Conservation (phyloP, 768 basidiomycete genomes). For the Rhodotorula babjevae region DNA sequence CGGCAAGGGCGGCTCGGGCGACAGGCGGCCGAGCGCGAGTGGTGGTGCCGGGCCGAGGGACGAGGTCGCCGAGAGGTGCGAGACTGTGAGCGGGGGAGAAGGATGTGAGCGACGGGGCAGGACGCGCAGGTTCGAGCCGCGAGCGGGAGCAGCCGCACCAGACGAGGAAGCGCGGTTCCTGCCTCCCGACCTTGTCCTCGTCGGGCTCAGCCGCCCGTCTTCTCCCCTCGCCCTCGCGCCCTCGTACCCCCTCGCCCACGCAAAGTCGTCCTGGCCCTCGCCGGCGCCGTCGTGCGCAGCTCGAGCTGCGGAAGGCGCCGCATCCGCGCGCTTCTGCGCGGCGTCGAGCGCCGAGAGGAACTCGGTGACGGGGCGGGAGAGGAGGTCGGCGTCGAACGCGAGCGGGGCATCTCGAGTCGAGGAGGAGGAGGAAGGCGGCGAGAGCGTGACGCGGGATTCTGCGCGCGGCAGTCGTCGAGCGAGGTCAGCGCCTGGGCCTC, state of each 20-base stretch:
- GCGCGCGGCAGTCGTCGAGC: background rate
- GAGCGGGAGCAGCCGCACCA: too few relatives aligned
- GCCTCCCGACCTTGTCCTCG: too few relatives aligned
- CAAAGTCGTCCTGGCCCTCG: background rate
- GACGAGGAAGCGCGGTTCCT: too few relatives aligned
- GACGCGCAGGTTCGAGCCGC: too few relatives aligned
- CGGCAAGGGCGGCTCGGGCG: background rate
- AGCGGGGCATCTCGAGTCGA: background rate
- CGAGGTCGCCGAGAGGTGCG: background rate
- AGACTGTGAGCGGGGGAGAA: too few relatives aligned
- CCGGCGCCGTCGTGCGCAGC: too few relatives aligned
- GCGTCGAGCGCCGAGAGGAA: slow-evolving; percentile 3
- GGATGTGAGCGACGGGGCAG: too few relatives aligned
- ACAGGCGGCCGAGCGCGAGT: background rate
- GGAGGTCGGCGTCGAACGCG: background rate
- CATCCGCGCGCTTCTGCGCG: background rate
- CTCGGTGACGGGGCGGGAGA: slow-evolving; percentile 3
- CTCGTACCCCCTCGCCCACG: background rate
- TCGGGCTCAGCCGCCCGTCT: too few relatives aligned
- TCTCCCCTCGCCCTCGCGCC: too few relatives aligned
- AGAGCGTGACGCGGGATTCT: slow-evolving; percentile 12
- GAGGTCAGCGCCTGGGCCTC: background rate
- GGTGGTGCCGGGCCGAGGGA: background rate
- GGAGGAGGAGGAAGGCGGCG: background rate
- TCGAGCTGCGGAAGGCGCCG: too few relatives aligned